Evolutionary conservation across 768 basidiomycete species (phyloP).

Genomic region (Tulasnella sp.): DNA sequence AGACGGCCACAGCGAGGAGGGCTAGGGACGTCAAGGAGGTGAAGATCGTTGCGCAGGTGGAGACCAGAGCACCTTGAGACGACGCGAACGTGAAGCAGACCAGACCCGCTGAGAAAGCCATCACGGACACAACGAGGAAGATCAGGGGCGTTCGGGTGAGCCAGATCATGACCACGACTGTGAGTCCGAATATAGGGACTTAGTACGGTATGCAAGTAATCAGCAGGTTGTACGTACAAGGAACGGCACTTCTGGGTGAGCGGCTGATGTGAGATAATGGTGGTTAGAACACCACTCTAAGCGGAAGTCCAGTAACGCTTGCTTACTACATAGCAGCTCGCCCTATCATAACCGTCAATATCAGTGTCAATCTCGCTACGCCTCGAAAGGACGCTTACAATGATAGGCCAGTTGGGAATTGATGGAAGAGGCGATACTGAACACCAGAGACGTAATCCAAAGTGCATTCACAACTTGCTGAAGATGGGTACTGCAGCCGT

Average conservation of each 20-base stretch:
- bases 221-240: conserved; percentile 25
- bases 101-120: conserved; percentile 15
- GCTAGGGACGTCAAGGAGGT: conserved; percentile 13
- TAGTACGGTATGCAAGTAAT: not conserved
- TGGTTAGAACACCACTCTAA: not conserved
- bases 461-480: conserved; percentile 10
- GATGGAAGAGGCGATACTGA: conserved; percentile 14
- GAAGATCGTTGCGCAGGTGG: conserved; percentile 9
- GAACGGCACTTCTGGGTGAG: conserved; percentile 12
- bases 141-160: conserved; percentile 14
- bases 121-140: conserved; percentile 15
- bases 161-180: conserved; percentile 14
- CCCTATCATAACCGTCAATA: not conserved
- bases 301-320: not conserved
- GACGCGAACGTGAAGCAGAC: conserved; percentile 13
- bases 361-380: not conserved
- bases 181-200: not conserved
- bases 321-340: conserved; percentile 15
- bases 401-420: conserved; percentile 16
- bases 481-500: conserved; percentile 26
- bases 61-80: not conserved
- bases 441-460: conserved; percentile 14
- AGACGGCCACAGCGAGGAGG: conserved; percentile 13
- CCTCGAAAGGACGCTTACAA: conserved; percentile 22
- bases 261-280: not conserved